Base-by-base conservation (phyloP, 441 rosid genomes). In the Viola pubescens region DNA sequence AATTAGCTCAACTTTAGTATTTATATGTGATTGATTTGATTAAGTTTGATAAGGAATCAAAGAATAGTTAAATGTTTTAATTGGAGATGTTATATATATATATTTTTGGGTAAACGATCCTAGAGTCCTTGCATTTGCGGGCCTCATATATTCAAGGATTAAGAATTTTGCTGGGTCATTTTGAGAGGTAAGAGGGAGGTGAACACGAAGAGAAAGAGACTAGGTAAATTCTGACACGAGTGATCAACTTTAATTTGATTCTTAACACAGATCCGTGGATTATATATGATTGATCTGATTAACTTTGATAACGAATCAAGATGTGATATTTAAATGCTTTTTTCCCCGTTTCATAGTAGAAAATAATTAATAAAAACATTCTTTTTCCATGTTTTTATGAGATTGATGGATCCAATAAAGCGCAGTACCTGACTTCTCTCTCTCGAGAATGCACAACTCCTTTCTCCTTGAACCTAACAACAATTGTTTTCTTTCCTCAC, bases 401-500 rank as follows among this genome's bases (percentile, higher is more conserved):
- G 7, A 11, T 3, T 42, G 41, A 14, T 56, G 44, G 59, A 41
- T 39, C 59, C 41, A 61, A 80, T 75, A 73, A 80, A 60, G 66
- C 54, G 19, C 19, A 65, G 56, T 64, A 85, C 91, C 84, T 81
- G 91, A 74, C 87, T 87, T 73, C 86, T 88, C 69, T 84, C 88
- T 63, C 84, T 88, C 45, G 90, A 87, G 76, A 87, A 87, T 62
- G 76, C 71, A 70, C 82, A 79, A 66, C 73, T 79, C 77, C 81
- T 75, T 55, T 84, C 87, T 43, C 88, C 88, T 72, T 72, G 85
- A 63, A 82, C 84, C 94, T 87, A 76, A 43, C 61, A 56, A 54
- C 59, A 54, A 40, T 38, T 10, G 3, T 12, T 3, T 41, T 41
- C 40, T 39, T 55, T 45, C 58, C 59, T n/a, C 5, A 55, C 37